A percentile compares a stretch with the other conserved stretches of the same genome.
Conservation (phyloP, 331 rosid species). For the Quercus phellos region DNA sequence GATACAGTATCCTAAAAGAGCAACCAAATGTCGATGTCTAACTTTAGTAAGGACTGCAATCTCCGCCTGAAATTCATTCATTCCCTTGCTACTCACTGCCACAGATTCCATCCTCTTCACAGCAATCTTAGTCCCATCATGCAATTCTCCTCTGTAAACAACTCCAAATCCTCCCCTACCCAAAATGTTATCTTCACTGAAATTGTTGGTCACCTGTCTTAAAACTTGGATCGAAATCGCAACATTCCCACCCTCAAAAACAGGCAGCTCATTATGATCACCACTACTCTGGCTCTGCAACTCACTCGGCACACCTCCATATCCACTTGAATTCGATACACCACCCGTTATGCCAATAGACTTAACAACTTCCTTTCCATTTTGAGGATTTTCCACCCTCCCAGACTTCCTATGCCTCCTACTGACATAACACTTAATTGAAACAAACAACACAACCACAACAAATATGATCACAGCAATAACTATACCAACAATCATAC, state of each 20-base stretch:
- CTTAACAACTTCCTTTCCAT: constrained; percentile 47
- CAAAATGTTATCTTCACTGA: constrained; percentile 59
- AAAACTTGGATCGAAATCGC: constrained; percentile 71
- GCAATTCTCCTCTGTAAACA: constrained; percentile 70
- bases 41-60: constrained; percentile 72
- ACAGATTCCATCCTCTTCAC: constrained; percentile 74
- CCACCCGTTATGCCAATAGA: constrained; percentile 31
- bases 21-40: constrained; percentile 82
- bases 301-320: constrained; percentile 52
- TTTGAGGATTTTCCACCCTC: constrained; percentile 50
- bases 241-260: constrained; percentile 65
- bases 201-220: constrained; percentile 62
- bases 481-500: constrained; percentile 63
- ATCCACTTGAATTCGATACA: constrained; percentile 40
- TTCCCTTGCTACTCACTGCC: constrained; percentile 52
- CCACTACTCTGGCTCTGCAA: constrained; percentile 74
- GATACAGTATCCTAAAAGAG: constrained; percentile 68
- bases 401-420: constrained; percentile 46
- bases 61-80: constrained; percentile 85
- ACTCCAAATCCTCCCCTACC: constrained; percentile 93
- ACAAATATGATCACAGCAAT: constrained; percentile 44
- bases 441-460: constrained; percentile 57
- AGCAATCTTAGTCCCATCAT: constrained; percentile 72
- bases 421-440: constrained; percentile 51
- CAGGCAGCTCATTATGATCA: constrained; percentile 45